phyloP scores from a whole-genome alignment of 345 rosid species.

The Xanthoceras sorbifolium region DNA sequence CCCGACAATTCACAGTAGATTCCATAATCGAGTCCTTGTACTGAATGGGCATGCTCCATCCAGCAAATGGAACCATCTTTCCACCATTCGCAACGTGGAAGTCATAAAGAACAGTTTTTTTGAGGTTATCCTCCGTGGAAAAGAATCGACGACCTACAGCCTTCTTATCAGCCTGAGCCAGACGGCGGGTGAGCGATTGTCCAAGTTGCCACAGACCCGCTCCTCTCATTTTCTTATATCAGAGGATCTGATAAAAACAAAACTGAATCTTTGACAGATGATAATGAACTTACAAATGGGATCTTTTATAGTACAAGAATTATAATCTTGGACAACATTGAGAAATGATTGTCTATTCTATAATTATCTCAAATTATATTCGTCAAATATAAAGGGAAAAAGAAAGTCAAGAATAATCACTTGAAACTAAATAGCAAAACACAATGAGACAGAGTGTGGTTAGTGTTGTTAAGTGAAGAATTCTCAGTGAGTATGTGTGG shows the following conservation, averaged over 20 bases:
- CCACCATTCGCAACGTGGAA: slow-evolving; percentile 81
- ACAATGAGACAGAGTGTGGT: background rate
- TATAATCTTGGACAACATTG: background rate
- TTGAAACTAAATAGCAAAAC: background rate
- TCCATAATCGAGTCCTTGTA: slow-evolving; percentile 98
- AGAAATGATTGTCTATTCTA: background rate
- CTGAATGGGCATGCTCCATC: slow-evolving; percentile 99
- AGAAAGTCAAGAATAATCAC: background rate
- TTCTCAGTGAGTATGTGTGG: background rate
- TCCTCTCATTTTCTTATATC: slow-evolving; percentile 74
- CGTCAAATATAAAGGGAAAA: background rate
- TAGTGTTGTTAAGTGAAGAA: background rate
- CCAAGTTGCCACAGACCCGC: slow-evolving; percentile 95
- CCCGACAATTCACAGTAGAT: slow-evolving; percentile 89
- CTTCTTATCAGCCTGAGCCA: slow-evolving; percentile 78
- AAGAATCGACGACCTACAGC: slow-evolving; percentile 61
- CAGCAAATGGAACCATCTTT: slow-evolving; percentile 99
- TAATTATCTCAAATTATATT: background rate
- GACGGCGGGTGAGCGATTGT: slow-evolving; percentile 80
- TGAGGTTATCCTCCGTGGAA: slow-evolving; percentile 70
- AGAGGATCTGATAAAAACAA: slow-evolving; percentile 33
- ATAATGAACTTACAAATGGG: slow-evolving; percentile 1
- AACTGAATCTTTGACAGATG: background rate
- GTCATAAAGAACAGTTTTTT: slow-evolving; percentile 88
- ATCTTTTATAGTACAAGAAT: background rate